These are phyloP conservation scores for Mycena metata DNA, from an alignment of 768 basidiomycete species.

Conservation along the genomic window DNA sequence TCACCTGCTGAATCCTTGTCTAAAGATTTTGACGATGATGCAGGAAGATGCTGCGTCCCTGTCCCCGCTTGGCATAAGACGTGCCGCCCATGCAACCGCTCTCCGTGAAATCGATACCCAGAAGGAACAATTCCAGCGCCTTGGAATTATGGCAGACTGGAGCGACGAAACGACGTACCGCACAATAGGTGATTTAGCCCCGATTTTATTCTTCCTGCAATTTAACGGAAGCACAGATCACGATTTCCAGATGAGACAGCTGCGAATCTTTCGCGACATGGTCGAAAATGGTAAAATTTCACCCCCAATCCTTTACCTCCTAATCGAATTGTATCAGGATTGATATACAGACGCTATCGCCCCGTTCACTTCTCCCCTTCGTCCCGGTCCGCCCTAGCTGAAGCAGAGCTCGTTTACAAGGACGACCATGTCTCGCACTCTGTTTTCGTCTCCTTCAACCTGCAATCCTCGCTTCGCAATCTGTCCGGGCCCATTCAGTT, in stretches of 20 bases:
- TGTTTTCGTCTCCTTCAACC: slow-evolving; percentile 84
- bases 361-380: slow-evolving; percentile 97
- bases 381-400: slow-evolving; percentile 92
- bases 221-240: slow-evolving; percentile 67
- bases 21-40: slow-evolving; percentile 11
- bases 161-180: slow-evolving; percentile 78
- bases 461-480: slow-evolving; percentile 52
- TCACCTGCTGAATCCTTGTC: slow-evolving; percentile 4
- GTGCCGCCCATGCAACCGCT: slow-evolving; percentile 80
- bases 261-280: slow-evolving; percentile 89
- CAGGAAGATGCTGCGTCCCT: slow-evolving; percentile 65
- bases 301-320: not conserved
- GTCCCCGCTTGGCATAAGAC: slow-evolving; percentile 73
- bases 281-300: slow-evolving; percentile 76
- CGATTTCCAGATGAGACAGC: slow-evolving; percentile 88
- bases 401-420: slow-evolving; percentile 92
- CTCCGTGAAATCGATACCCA: slow-evolving; percentile 81
- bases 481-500: slow-evolving; percentile 60
- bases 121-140: slow-evolving; percentile 80
- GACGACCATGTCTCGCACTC: slow-evolving; percentile 92
- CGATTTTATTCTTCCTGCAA: not conserved
- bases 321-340: slow-evolving; percentile 57
- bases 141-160: slow-evolving; percentile 97
- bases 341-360: slow-evolving; percentile 88
- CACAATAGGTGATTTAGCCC: slow-evolving; percentile 75